phyloP scores from a whole-genome alignment of 768 basidiomycete species.

The Atractiella rhizophila region DNA sequence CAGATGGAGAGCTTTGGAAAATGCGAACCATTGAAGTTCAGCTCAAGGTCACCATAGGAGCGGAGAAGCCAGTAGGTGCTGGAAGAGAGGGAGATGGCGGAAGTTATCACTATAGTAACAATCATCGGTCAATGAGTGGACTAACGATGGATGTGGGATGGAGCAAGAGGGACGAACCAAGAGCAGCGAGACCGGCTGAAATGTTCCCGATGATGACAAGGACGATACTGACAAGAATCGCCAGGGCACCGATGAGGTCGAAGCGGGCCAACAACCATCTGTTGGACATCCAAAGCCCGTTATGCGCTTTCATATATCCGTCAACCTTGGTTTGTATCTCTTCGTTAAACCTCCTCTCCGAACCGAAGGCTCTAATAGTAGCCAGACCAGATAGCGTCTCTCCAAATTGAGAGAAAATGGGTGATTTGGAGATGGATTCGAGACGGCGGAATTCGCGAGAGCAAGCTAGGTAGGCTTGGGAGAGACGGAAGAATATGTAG shows the following conservation, averaged over 20 bases:
- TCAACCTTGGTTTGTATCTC: too few relatives aligned
- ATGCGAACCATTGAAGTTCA: too few relatives aligned
- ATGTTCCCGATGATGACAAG: slow-evolving; percentile 38
- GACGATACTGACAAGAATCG: slow-evolving; percentile 40
- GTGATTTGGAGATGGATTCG: slow-evolving; percentile 21
- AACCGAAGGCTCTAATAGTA: slow-evolving; percentile 24
- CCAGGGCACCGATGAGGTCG: slow-evolving; percentile 30
- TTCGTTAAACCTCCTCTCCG: slow-evolving; percentile 21
- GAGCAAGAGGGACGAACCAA: too few relatives aligned
- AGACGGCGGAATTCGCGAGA: slow-evolving; percentile 24
- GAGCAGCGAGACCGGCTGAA: slow-evolving; percentile 36
- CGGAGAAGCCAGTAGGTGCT: too few relatives aligned
- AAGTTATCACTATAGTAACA: too few relatives aligned
- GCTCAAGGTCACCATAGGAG: too few relatives aligned
- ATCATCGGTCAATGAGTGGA: too few relatives aligned
- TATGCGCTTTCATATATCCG: too few relatives aligned
- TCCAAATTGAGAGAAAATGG: slow-evolving; percentile 23
- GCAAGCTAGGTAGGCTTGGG: slow-evolving; percentile 22
- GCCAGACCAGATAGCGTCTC: slow-evolving; percentile 24
- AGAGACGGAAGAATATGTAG: slow-evolving; percentile 20
- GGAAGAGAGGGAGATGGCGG: too few relatives aligned
- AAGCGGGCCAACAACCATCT: slow-evolving; percentile 13
- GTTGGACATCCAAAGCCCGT: slow-evolving; percentile 22
- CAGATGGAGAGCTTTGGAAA: too few relatives aligned
- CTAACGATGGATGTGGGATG: too few relatives aligned